A percentile compares a stretch with the other conserved stretches of the same genome.
Evolutionary conservation across 2,329 filamentous ascomycete genomes (phyloP).

Genomic region (Aspergillus tanneri): DNA sequence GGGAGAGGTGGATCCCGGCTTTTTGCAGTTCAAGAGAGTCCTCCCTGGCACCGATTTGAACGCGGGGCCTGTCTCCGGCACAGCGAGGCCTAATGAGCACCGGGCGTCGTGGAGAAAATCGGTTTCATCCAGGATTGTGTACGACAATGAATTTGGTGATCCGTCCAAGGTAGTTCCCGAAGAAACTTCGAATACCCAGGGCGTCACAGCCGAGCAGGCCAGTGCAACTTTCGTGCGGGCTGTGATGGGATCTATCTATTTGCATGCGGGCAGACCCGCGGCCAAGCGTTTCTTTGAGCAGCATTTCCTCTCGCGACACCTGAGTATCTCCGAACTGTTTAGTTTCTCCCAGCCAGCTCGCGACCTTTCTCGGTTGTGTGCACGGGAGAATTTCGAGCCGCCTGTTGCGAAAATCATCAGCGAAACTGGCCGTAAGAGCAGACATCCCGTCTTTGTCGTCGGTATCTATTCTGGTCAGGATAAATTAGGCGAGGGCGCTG

Average conservation of each 20-base stretch:
- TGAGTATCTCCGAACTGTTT: constrained; percentile 77
- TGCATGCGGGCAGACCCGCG: constrained; percentile 76
- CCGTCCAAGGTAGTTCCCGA: constrained; percentile 27
- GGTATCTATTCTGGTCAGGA: constrained; percentile 90
- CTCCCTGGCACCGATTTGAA: constrained; percentile 45
- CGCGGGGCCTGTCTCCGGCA: constrained; percentile 42
- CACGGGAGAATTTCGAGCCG: constrained; percentile 81
- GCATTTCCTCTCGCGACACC: constrained; percentile 77
- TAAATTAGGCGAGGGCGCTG: constrained; percentile 88
- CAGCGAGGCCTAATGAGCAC: constrained; percentile 46
- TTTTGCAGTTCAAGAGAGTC: constrained; percentile 72
- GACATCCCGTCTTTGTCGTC: constrained; percentile 87
- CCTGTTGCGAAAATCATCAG: constrained; percentile 84
- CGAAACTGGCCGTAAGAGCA: constrained; percentile 82
- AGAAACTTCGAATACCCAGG: constrained; percentile 21
- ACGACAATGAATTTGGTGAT: constrained; percentile 84
- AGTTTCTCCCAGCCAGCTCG: constrained; percentile 78
- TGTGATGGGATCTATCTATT: constrained; percentile 78
- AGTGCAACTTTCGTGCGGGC: constrained; percentile 78
- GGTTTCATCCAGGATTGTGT: constrained; percentile 72
- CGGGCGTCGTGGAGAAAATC: constrained; percentile 65
- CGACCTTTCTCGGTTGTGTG: constrained; percentile 80
- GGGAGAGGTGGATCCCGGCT: constrained; percentile 84
- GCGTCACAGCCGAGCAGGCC: constrained; percentile 57
- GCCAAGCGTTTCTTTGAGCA: constrained; percentile 78